Conservation (phyloP, 306 rosid species). For the Glycine soja region DNA sequence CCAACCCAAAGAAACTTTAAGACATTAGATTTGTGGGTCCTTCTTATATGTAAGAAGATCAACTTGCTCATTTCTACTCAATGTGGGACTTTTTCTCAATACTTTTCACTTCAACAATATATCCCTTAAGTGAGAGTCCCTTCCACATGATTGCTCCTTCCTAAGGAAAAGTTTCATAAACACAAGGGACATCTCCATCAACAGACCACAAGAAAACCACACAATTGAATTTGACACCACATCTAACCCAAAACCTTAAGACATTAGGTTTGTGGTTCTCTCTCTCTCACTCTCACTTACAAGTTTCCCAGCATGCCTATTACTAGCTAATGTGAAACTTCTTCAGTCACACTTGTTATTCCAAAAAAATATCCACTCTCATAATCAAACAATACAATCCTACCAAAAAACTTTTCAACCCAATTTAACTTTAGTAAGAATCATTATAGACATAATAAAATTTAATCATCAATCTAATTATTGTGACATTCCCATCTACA, state of each 20-base stretch:
- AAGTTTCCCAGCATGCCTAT: neutral
- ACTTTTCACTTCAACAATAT: neutral
- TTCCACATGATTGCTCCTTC: neutral
- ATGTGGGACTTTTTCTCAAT: neutral
- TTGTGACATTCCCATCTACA: neutral
- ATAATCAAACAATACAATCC: constrained; percentile 7
- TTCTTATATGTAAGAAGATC: neutral
- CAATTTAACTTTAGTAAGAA: neutral
- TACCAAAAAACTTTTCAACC: neutral
- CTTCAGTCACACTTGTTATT: neutral
- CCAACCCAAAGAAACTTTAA: neutral
- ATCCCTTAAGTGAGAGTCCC: neutral
- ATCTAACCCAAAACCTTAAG: neutral
- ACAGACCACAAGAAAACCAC: neutral
- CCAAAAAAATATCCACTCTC: neutral
- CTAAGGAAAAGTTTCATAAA: neutral
- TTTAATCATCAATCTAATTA: neutral
- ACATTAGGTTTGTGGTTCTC: neutral
- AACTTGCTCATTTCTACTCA: neutral
- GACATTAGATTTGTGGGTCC: neutral
- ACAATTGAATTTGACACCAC: neutral
- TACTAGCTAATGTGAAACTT: neutral
- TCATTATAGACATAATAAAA: neutral
- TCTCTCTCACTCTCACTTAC: neutral
- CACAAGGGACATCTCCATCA: neutral